Base-by-base conservation (phyloP, 2,329 filamentous ascomycete species). In the Curvularia hawaiiensis region DNA sequence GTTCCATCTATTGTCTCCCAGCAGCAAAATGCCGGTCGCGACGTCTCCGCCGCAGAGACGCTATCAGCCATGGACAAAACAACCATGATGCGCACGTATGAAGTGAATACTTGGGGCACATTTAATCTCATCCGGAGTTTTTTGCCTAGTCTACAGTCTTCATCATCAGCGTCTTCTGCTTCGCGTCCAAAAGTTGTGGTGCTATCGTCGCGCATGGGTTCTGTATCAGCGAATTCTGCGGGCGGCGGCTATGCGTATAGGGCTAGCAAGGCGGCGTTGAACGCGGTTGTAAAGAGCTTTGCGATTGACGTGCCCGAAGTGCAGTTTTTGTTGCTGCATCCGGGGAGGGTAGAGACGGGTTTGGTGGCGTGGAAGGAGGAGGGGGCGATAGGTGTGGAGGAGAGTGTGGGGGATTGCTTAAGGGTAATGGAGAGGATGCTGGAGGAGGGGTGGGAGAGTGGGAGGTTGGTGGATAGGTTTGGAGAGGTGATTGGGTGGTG, bases 161-260 rank as follows among this genome's bases (percentile, higher is more conserved):
- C 30, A 9, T n/a, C 41, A 16, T 28, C 22, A 12, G 11, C 39
- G 3, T 22, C 39, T 44, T 22, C 3, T 31, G 9, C 11, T 20
- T 5, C 30, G 18, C 35, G 18, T 2, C 47, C 66, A 0, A 79
- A 76, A 58, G 77, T 78, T 8, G 58, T 82, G 8, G 56, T 82
- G 16, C 74, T 82, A 68, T 76, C 77, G 1, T 79, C 76, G 1
- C 70, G 80, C 1, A 81, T 82, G 80, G 79, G 79, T 4, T 78
- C 75, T 12, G 56, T 82, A 9, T 59, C 67, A 0, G 70, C 74
- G 26, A 82, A 82, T 56, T 63, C 59, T 0, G 66, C 68, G 1
- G 80, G 79, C 0, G 74, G 75, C 2, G 79, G 73, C 2, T 82
- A 81, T 60, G 80, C 80, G 11, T 82, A 82, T 61, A 69, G 80